Base-by-base conservation (phyloP, 805 yeast genomes). In the Millerozyma miso region DNA sequence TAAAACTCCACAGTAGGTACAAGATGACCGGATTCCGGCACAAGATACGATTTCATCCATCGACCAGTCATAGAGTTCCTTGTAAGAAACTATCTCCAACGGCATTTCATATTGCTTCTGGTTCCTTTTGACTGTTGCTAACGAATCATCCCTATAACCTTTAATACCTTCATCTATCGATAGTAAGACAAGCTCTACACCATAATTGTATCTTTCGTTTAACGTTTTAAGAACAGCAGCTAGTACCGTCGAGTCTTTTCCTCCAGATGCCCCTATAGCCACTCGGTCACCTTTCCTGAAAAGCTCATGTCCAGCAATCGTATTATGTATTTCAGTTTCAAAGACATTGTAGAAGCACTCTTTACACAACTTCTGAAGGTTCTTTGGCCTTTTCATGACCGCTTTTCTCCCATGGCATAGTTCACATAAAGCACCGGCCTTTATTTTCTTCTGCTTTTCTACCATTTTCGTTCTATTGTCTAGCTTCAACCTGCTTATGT, bases 201-300 rank as follows among this genome's bases (percentile, higher is more conserved):
- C 96, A 61, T 93, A 93, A 55, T 86, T 67, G 64, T 93, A 80
- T 44, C 97, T 70, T 56, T 89, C 97, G 59, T 93, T 93, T 48
- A 93, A 68, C 0, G 91, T 78, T 56, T 89, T 93, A 62, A 93
- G 63, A 2, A 93, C 79, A 37, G 90, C 80, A 0, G 98, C 99
- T 23, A 93, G 67, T 1, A 93, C 99, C 0, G 99, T 93, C 3
- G 97, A 88, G 61, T 93, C 99, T 56, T 93, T 93, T 41, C 99
- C 99, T 19, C 99, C 99, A 1, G 97, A 88, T 0, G 99, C 99
- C 14, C 99, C 99, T 18, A 93, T 90, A 14, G 98, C 99, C 2
- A 93, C 90, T 19, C 69, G 76, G 57, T 93, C 99, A 13, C 98
- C 98, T 0, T 67, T 72, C 18, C 79, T 61, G 55, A 93, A 93